These are phyloP conservation scores for Carex littledalei DNA, from an alignment of 176 grass and related monocot species.

Conservation along the genomic window DNA sequence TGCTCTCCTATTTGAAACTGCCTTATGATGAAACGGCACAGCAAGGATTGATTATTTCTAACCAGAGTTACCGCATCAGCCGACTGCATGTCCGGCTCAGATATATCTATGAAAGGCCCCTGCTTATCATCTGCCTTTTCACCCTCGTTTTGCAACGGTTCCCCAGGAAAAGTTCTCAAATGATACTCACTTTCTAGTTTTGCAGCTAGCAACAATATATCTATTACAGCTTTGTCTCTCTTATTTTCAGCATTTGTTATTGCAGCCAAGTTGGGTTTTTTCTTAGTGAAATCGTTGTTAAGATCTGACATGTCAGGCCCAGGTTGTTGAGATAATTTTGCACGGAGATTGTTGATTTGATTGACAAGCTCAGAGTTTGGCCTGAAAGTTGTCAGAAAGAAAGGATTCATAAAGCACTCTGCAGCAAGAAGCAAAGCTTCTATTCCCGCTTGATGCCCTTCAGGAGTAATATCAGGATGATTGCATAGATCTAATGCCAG, in stretches of 20 bases:
- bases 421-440: conserved; percentile 90
- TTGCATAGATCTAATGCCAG: conserved; percentile 69
- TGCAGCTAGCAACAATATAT: conserved; percentile 80
- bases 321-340: conserved; percentile 39
- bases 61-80: conserved; percentile 89
- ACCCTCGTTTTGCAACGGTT: conserved; percentile 34
- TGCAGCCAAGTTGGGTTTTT: conserved; percentile 43
- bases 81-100: conserved; percentile 37
- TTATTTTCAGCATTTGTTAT: conserved; percentile 58
- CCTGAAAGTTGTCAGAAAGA: conserved; percentile 57
- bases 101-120: conserved; percentile 50
- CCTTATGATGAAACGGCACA: conserved; percentile 64
- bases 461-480: conserved; percentile 51
- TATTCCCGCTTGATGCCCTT: conserved; percentile 78
- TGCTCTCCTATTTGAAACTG: conserved; percentile 65
- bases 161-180: conserved; percentile 30
- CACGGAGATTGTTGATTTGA: conserved; percentile 46
- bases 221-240: conserved; percentile 72
- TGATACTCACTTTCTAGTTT: conserved; percentile 66
- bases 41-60: conserved; percentile 77
- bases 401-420: conserved; percentile 88
- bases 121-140: conserved; percentile 32
- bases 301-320: conserved; percentile 30
- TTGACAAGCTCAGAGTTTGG: conserved; percentile 48
- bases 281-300: conserved; percentile 34